phyloP scores from a whole-genome alignment of 1,284 basidiomycete species.

The Moesziomyces sp. region DNA sequence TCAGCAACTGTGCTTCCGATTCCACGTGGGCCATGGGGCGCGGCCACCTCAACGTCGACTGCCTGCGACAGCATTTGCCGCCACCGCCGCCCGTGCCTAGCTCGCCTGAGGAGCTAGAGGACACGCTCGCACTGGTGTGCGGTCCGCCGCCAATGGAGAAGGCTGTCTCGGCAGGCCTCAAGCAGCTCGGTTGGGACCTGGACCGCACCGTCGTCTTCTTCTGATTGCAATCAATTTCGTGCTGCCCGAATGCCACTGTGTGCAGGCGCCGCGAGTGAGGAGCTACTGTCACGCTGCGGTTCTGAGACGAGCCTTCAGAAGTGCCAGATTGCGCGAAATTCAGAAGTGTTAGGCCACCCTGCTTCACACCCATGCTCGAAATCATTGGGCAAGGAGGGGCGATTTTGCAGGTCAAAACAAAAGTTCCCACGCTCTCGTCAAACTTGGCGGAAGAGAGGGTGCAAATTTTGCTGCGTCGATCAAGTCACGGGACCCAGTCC shows the following conservation, averaged over 20 bases:
- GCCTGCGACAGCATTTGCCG: constrained; percentile 69
- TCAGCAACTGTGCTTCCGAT: constrained; percentile 65
- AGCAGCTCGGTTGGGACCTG: constrained; percentile 59
- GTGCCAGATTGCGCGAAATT: background rate
- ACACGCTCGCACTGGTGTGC: constrained; percentile 72
- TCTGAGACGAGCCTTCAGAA: too few species aligned
- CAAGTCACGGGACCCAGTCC: background rate
- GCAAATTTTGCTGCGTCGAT: background rate
- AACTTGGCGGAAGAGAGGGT: background rate
- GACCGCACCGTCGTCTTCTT: constrained; percentile 60
- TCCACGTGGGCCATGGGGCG: constrained; percentile 70
- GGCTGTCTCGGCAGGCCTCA: constrained; percentile 43
- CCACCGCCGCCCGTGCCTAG: constrained; percentile 37
- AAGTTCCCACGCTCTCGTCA: constrained; percentile 30
- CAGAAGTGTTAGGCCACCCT: too few species aligned
- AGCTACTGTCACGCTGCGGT: too few species aligned
- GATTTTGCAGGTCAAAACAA: background rate
- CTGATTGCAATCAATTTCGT: constrained; percentile 11
- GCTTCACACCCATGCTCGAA: too few species aligned
- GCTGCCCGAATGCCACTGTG: too few species aligned
- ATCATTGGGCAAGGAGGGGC: background rate
- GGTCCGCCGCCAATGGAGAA: constrained; percentile 72
- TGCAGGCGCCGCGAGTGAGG: too few species aligned
- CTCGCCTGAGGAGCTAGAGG: constrained; percentile 43
- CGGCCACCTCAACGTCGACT: constrained; percentile 71